Percentiles rank a stretch among this genome's conserved stretches.
Conservation (phyloP, 225 moss, liverwort and hornwort genomes). For the Physcomitrium patens region DNA sequence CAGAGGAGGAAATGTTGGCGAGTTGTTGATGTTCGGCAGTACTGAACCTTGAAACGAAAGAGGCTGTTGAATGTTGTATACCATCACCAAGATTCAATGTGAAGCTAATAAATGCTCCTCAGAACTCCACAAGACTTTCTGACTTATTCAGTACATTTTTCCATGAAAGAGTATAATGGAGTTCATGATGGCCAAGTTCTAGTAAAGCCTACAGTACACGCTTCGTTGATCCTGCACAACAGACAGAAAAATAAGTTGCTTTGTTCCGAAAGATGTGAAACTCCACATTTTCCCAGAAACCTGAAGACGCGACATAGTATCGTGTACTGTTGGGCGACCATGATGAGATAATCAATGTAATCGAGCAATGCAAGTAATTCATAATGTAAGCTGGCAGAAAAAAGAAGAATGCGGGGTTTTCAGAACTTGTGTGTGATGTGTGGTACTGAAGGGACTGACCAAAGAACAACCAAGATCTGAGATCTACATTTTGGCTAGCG, state of each 20-base stretch:
- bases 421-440: not conserved
- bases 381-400: not conserved
- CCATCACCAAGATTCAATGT: conserved; percentile 1
- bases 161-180: not conserved
- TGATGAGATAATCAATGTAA: too few species aligned
- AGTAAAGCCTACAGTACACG: not conserved
- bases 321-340: too few species aligned
- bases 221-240: conserved; percentile 30
- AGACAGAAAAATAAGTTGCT: conserved; percentile 1
- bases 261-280: not conserved
- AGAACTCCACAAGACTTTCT: not conserved
- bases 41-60: conserved; percentile 20
- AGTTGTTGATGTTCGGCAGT: conserved; percentile 2
- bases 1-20: not conserved
- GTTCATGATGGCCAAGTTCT: not conserved
- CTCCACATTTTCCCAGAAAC: not conserved
- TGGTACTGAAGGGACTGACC: not conserved
- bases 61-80: conserved; percentile 22
- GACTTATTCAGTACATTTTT: conserved; percentile 16
- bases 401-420: not conserved
- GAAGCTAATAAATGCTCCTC: conserved; percentile 11
- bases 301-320: too few species aligned
- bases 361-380: not conserved
- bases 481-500: conserved; percentile 21
- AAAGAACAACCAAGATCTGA: conserved; percentile 15